Percentiles rank a stretch among this genome's conserved stretches.
These are phyloP conservation scores for Moringa oleifera DNA, from an alignment of 345 rosid species.

Conservation along the genomic window DNA sequence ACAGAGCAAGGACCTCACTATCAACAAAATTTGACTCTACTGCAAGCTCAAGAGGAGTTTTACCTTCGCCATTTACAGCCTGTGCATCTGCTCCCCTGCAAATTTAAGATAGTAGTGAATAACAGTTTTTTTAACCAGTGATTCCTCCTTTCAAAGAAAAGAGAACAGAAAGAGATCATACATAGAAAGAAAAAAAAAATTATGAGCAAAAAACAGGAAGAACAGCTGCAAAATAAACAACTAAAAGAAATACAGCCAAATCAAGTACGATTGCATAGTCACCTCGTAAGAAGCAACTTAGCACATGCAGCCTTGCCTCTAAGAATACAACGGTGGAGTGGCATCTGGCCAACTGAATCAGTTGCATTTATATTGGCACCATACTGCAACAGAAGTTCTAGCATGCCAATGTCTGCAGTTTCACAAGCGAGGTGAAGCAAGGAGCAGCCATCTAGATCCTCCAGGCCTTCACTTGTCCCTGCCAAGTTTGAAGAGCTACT, in stretches of 20 bases:
- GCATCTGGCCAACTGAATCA: slow-evolving; percentile 78
- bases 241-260: neutral
- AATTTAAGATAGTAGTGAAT: neutral
- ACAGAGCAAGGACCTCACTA: slow-evolving; percentile 52
- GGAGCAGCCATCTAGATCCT: slow-evolving; percentile 66
- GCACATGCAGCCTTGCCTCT: slow-evolving; percentile 59
- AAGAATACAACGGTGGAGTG: slow-evolving; percentile 69
- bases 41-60: slow-evolving; percentile 58
- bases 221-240: neutral
- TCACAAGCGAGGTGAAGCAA: slow-evolving; percentile 97
- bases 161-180: neutral
- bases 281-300: slow-evolving; percentile 86
- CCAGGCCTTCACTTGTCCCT: slow-evolving; percentile 46
- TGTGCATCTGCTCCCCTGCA: slow-evolving; percentile 88
- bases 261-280: slow-evolving; percentile 2
- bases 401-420: slow-evolving; percentile 90
- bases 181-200: neutral
- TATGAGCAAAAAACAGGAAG: neutral
- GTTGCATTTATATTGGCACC: slow-evolving; percentile 76
- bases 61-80: slow-evolving; percentile 56
- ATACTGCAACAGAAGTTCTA: slow-evolving; percentile 90
- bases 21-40: slow-evolving; percentile 52
- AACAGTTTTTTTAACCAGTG: neutral
- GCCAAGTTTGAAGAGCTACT: slow-evolving; percentile 50
- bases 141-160: neutral